These are phyloP conservation scores for Didymella sp. DNA, from an alignment of 2,329 filamentous ascomycete genomes.

Conservation along the genomic window DNA sequence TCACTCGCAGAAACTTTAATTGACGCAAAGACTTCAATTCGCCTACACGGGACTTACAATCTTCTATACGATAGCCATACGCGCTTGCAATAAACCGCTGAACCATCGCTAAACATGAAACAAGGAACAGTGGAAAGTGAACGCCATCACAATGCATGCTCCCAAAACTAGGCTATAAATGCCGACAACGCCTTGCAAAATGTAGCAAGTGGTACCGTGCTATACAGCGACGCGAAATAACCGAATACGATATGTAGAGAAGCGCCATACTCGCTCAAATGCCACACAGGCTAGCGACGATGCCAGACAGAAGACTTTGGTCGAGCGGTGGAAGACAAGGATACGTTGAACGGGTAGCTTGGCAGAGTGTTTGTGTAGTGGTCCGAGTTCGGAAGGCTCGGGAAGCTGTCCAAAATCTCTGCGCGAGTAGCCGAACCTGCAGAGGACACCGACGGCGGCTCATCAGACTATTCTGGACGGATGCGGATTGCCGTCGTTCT, in stretches of 20 bases:
- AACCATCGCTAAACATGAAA: conserved; percentile 1
- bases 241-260: background rate
- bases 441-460: background rate
- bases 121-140: background rate
- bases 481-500: background rate
- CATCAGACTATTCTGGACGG: background rate
- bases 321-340: background rate
- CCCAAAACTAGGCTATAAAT: background rate
- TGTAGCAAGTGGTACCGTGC: conserved; percentile 1
- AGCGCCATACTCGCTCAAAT: background rate
- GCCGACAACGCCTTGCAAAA: conserved; percentile 13
- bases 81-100: conserved; percentile 3
- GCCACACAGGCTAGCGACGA: background rate
- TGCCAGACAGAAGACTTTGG: background rate
- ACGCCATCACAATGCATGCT: conserved; percentile 13
- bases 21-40: background rate
- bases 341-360: background rate
- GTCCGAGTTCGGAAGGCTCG: background rate
- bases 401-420: too few species aligned
- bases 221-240: conserved; percentile 3
- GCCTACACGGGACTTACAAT: conserved; percentile 20
- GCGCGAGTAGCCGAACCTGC: background rate
- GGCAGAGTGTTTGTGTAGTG: background rate
- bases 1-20: too few species aligned
- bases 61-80: conserved; percentile 1